Conservation (phyloP, 2,329 filamentous ascomycete genomes). For the Ceratocystis harringtonii region DNA sequence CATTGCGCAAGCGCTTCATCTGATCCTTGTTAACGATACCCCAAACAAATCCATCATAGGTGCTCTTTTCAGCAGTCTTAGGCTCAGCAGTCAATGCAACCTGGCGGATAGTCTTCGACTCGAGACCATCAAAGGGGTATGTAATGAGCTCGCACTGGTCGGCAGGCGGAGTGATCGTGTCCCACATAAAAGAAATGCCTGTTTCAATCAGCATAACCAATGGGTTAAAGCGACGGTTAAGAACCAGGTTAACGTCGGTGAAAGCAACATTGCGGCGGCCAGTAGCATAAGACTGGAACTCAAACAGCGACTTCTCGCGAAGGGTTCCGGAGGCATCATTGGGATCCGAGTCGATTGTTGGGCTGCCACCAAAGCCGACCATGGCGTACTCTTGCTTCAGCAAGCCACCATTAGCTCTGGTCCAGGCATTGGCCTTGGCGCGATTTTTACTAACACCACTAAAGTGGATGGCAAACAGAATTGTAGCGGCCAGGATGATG, state of each 20-base stretch:
- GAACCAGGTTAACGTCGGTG: constrained; percentile 65
- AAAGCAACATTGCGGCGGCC: constrained; percentile 89
- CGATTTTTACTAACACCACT: constrained; percentile 70
- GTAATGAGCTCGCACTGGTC: constrained; percentile 64
- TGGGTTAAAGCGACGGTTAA: constrained; percentile 82
- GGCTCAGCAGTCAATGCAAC: constrained; percentile 42
- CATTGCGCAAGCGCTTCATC: constrained; percentile 81
- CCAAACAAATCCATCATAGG: constrained; percentile 85
- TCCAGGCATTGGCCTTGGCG: constrained; percentile 66
- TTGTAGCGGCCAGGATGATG: constrained; percentile 57
- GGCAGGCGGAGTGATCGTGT: constrained; percentile 51
- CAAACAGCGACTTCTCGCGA: constrained; percentile 75
- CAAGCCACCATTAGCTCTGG: constrained; percentile 53
- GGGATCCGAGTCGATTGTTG: constrained; percentile 31
- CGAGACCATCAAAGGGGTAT: constrained; percentile 87
- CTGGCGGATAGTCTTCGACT: constrained; percentile 59
- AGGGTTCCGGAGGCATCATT: constrained; percentile 36
- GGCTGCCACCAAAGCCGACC: constrained; percentile 58
- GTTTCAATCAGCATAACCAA: constrained; percentile 46
- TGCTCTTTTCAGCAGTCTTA: constrained; percentile 45
- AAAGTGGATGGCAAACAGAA: constrained; percentile 66
- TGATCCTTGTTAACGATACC: constrained; percentile 86
- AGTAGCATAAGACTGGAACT: constrained; percentile 76
- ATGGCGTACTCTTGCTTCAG: constrained; percentile 71
- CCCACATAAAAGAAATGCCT: constrained; percentile 60